These are phyloP conservation scores for Podospora conica DNA, from an alignment of 495 filamentous ascomycete species.

Conservation along the genomic window DNA sequence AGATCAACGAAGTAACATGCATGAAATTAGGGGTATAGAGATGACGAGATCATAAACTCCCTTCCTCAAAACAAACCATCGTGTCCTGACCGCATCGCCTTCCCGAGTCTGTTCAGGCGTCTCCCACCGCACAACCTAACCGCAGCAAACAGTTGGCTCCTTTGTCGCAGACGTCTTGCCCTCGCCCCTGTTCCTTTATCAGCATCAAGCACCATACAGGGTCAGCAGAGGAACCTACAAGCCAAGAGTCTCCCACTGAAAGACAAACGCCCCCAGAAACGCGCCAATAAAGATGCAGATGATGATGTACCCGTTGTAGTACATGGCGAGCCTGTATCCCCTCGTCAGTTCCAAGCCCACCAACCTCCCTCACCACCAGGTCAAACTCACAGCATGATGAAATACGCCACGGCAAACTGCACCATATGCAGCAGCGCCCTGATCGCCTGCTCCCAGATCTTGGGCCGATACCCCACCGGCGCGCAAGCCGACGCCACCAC, in stretches of 20 bases:
- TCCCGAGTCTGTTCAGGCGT: too few relatives aligned
- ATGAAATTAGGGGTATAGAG: too few relatives aligned
- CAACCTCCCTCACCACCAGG: not conserved
- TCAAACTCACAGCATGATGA: constrained; percentile 52
- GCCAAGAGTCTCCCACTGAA: constrained; percentile 49
- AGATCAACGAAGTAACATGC: too few relatives aligned
- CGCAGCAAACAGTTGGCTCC: constrained; percentile 17
- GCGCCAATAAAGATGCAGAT: constrained; percentile 61
- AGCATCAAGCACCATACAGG: not conserved
- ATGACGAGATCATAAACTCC: too few relatives aligned
- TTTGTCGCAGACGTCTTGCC: constrained; percentile 6
- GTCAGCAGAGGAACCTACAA: not conserved
- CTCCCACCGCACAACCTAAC: not conserved
- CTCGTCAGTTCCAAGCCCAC: not conserved
- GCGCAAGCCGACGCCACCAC: not conserved
- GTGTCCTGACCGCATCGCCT: too few relatives aligned
- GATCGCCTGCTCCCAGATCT: constrained; percentile 51
- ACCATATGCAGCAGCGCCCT: constrained; percentile 57
- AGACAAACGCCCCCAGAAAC: constrained; percentile 55
- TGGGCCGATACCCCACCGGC: constrained; percentile 38
- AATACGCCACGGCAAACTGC: constrained; percentile 65
- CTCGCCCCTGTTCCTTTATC: not conserved
- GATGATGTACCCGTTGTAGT: constrained; percentile 63
- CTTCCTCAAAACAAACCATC: too few relatives aligned
- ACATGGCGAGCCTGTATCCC: constrained; percentile 44